Base-by-base conservation (phyloP, 495 filamentous ascomycete species). In the Melanomma pulvis-pyrius region DNA sequence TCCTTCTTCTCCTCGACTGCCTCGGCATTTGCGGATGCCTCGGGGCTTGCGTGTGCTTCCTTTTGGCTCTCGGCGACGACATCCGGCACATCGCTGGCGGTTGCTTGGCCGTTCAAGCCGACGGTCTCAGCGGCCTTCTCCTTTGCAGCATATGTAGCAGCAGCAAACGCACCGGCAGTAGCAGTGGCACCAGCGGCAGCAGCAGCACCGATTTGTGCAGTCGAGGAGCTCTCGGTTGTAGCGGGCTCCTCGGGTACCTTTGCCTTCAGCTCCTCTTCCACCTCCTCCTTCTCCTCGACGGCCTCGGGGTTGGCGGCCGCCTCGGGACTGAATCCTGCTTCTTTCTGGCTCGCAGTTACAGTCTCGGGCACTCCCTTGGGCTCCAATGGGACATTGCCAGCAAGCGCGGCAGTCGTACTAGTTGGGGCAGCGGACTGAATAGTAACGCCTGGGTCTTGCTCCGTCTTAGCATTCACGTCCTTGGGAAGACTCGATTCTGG, bases 401-500 rank as follows among this genome's bases (percentile, higher is more conserved):
- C 91, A 47, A 96, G 82, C 21, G 79, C 83, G 54, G 87, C 87
- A 32, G 91, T 96, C 17, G 91, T 93, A 53, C 90, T 85, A 26
- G 77, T 76, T 3, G 90, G 87, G 4, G 82, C 84, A 26, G 84
- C 87, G 9, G 89, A 91, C 68, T 86, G 89, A 66, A 92, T 85
- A 17, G 80, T 82, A 68, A 82, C 82, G 59, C 81, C 85, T 2
- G 80, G 78, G 51, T 87, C 71, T 71, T 73, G 67, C 74, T 78
- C 67, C 48, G 74, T 68, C 69, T 51, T 52, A 68, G 59, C 47
- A 67, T 65, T 61, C 67, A 73, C 69, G 46, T 82, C 83, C 69
- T 92, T 89, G 19, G 90, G 90, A 56, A 96, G 82, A 76, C 90
- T 91, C 24, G 92, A 94, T 78, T 96, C 92, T 11, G 92, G 92